Evolutionary conservation across 1,139 yeast species (phyloP).

Genomic region (Meyerozyma smithsonii): DNA sequence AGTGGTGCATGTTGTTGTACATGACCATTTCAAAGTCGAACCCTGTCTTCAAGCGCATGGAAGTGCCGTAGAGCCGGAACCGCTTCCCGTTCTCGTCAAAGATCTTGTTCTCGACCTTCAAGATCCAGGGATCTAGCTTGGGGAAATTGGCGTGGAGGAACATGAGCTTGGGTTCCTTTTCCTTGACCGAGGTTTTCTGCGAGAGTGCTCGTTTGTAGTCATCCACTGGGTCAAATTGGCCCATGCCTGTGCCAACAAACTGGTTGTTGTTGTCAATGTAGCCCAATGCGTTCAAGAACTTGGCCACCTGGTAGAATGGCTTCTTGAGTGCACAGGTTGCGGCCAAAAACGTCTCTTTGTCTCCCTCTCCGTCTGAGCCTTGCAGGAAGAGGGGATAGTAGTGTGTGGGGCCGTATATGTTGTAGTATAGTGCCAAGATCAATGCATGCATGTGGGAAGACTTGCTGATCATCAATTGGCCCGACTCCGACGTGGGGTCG

Average conservation of each 20-base stretch:
- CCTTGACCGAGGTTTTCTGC: slow-evolving; percentile 9
- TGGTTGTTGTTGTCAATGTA: slow-evolving; percentile 36
- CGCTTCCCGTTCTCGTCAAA: slow-evolving; percentile 41
- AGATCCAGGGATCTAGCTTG: slow-evolving; percentile 55
- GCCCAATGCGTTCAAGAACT: slow-evolving; percentile 51
- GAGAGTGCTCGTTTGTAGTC: slow-evolving; percentile 34
- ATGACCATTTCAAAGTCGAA: slow-evolving; percentile 58
- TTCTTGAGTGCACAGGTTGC: slow-evolving; percentile 64
- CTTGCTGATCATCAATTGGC: slow-evolving; percentile 72
- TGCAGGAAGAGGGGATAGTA: slow-evolving; percentile 83
- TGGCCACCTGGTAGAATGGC: slow-evolving; percentile 65
- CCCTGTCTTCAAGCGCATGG: slow-evolving; percentile 45
- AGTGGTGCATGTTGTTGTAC: slow-evolving; percentile 56
- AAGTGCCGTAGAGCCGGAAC: slow-evolving; percentile 50
- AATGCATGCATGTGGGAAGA: slow-evolving; percentile 59
- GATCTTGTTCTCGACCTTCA: slow-evolving; percentile 38
- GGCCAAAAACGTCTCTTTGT: slow-evolving; percentile 82
- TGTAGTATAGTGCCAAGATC: slow-evolving; percentile 69
- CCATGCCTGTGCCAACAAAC: slow-evolving; percentile 67
- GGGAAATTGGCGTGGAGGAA: slow-evolving; percentile 68
- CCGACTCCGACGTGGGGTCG: slow-evolving; percentile 78
- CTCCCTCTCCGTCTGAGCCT: slow-evolving; percentile 87
- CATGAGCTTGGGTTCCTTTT: slow-evolving; percentile 33
- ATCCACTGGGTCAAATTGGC: slow-evolving; percentile 62
- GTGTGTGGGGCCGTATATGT: slow-evolving; percentile 71